These are phyloP conservation scores for Henckelia pumila DNA, from an alignment of 257 asterid species.

Conservation along the genomic window DNA sequence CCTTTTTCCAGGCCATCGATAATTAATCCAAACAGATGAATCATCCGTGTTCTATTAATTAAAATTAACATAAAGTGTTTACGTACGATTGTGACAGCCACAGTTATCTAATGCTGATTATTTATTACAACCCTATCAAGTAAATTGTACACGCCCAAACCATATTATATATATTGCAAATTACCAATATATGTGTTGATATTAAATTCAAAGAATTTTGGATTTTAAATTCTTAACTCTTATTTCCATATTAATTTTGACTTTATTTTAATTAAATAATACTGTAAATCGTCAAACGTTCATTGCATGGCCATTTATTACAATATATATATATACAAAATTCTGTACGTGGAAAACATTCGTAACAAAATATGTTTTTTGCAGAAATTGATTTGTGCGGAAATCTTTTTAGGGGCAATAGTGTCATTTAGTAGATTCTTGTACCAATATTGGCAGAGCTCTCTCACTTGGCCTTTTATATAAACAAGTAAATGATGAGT, in stretches of 20 bases:
- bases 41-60: background rate
- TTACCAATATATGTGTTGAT: no score
- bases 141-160: no score
- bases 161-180: no score
- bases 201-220: no score
- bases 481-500: slow-evolving; percentile 31
- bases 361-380: background rate
- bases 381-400: no score
- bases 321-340: no score
- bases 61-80: background rate
- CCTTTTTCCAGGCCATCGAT: background rate
- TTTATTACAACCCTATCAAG: no score
- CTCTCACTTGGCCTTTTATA: slow-evolving; percentile 18
- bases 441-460: background rate
- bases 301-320: background rate
- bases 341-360: background rate
- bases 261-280: no score
- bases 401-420: background rate
- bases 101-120: background rate
- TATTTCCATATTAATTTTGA: no score
- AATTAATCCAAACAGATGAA: background rate
- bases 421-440: background rate
- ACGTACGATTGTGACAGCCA: background rate
- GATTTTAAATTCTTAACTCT: no score
- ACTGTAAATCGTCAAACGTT: no score